Percentiles rank a stretch among this genome's conserved stretches.
phyloP scores from a whole-genome alignment of 2,329 filamentous ascomycete genomes.

The Aplosporella prunicola region DNA sequence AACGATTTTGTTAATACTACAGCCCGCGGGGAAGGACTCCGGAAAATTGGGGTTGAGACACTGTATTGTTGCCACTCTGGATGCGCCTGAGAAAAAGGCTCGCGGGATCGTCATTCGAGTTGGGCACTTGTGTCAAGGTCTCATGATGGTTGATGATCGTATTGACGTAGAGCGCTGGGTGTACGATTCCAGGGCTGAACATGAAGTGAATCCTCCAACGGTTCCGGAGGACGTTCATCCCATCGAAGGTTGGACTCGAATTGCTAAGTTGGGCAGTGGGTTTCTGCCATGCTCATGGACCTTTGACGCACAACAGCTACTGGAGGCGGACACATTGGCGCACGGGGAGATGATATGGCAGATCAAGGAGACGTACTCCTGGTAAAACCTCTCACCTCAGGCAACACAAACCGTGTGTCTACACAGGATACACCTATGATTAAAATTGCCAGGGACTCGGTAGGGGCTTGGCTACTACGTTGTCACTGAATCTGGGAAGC shows the following conservation, averaged over 20 bases:
- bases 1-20: neutral
- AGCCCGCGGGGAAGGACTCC: slow-evolving; percentile 1
- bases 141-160: slow-evolving; percentile 38
- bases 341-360: slow-evolving; percentile 28
- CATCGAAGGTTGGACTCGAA: slow-evolving; percentile 29
- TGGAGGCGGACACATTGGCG: slow-evolving; percentile 21
- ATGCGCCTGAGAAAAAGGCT: slow-evolving; percentile 22
- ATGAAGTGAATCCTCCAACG: slow-evolving; percentile 6
- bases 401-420: neutral
- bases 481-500: too few relatives aligned
- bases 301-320: slow-evolving; percentile 23
- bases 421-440: neutral
- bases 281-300: slow-evolving; percentile 33
- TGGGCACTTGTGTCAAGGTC: slow-evolving; percentile 47
- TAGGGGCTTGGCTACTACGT: too few relatives aligned
- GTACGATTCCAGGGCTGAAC: slow-evolving; percentile 18
- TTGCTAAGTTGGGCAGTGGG: slow-evolving; percentile 27
- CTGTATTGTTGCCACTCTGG: slow-evolving; percentile 34
- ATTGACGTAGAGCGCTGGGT: slow-evolving; percentile 49
- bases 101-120: slow-evolving; percentile 47
- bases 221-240: slow-evolving; percentile 12
- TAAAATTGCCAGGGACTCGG: too few relatives aligned
- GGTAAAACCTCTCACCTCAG: neutral
- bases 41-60: too few relatives aligned
- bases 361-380: slow-evolving; percentile 25